Evolutionary conservation across 176 grass and related monocot species (phyloP).

Genomic region (Lolium perenne): DNA sequence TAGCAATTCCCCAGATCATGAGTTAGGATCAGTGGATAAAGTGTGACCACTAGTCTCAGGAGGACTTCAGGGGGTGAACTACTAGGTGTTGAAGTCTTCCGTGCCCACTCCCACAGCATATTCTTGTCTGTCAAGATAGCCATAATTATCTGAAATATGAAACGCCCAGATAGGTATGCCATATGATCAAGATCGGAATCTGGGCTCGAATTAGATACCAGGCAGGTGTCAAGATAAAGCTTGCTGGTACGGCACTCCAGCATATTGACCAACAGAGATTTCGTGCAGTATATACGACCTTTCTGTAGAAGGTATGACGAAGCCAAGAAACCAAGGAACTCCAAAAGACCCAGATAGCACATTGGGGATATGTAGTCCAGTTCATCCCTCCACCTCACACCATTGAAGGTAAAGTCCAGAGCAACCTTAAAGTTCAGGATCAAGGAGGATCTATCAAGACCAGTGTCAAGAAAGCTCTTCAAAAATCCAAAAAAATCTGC

Average conservation of each 20-base stretch:
- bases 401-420: constrained; percentile 46
- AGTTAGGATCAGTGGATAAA: constrained; percentile 54
- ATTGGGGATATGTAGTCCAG: constrained; percentile 60
- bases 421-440: constrained; percentile 46
- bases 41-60: constrained; percentile 56
- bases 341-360: constrained; percentile 67
- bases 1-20: neutral
- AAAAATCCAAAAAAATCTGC: constrained; percentile 48
- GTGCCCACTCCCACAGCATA: constrained; percentile 43
- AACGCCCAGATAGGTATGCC: constrained; percentile 15
- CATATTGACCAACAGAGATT: constrained; percentile 61
- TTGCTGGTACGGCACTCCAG: constrained; percentile 55
- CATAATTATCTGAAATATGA: constrained; percentile 32
- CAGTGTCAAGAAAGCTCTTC: constrained; percentile 46
- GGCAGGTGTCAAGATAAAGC: constrained; percentile 48
- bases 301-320: constrained; percentile 33
- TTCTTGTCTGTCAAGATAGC: constrained; percentile 24
- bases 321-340: constrained; percentile 63
- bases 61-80: constrained; percentile 30
- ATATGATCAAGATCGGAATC: neutral
- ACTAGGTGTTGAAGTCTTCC: constrained; percentile 17
- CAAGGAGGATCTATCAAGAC: constrained; percentile 44
- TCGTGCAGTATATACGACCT: constrained; percentile 51
- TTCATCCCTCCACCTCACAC: constrained; percentile 31
- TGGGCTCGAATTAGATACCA: constrained; percentile 18